Base-by-base conservation (phyloP, 495 filamentous ascomycete species). In the Penicillium chermesinum region DNA sequence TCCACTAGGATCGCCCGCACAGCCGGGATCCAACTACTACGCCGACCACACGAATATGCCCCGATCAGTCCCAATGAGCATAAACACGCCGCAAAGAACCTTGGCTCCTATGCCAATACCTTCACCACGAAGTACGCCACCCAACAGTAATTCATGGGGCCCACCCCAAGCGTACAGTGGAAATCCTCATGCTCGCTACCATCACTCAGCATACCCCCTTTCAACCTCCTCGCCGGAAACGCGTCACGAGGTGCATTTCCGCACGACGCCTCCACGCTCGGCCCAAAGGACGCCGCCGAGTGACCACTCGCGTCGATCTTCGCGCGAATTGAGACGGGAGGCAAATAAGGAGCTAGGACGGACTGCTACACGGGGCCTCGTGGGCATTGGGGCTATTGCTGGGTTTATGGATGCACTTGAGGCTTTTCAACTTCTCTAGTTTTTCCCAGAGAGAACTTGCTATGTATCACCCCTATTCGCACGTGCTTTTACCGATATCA, bases 321-420 rank as follows among this genome's bases (percentile, higher is more conserved):
- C 49, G 15, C 52, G 54, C 12, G 53, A 64, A 38, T 63, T 61
- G n/a, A 37, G 38, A 1, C 63, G 57, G 46, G 49, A 58, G 32
- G 52, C 58, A 32, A 43, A 57, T n/a, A 53, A 61, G 27, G 32
- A 46, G 18, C 41, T 69, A 15, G 64, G 53, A 25, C 62, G 62
- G 21, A 70, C 64, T 38, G 63, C 72, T 5, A 71, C 65, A 33
- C 59, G 62, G 25, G 70, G 71, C 9, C 40, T 74, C 8, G 61
- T 59, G 16, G 71, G 71, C 1, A 67, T 67, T n/a, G 66, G 67
- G 7, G 71, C 71, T 2, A 62, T 73, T 25, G 71, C 65, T 3
- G 71, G 69, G 12, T 65, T 74, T 40, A 63, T 73, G 65, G 71
- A 74, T 58, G 61, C 72, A 13, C 50, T 74, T 15, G 63, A 68